A percentile compares a stretch with the other conserved stretches of the same genome.
Evolutionary conservation across 139 green algal species (phyloP).

Genomic region (Zygnema circumcarinatum): DNA sequence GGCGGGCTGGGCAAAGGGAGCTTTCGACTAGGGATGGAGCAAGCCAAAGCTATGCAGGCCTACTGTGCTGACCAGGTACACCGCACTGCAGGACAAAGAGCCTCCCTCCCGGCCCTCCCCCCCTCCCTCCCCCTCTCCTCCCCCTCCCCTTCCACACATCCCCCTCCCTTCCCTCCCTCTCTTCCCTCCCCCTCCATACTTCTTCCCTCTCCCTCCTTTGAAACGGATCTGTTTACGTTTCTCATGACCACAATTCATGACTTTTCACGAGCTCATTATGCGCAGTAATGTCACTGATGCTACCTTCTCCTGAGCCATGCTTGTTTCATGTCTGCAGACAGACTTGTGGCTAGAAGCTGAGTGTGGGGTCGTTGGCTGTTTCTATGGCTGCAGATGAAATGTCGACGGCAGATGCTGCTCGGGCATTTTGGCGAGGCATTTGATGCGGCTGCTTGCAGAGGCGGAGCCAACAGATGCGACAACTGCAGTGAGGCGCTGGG

Average conservation of each 20-base stretch:
- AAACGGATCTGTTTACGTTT: background rate
- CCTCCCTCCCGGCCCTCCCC: no score
- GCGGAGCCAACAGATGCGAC: slow-evolving; percentile 27
- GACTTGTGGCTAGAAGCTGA: background rate
- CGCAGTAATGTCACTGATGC: background rate
- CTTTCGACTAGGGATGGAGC: slow-evolving; percentile 38
- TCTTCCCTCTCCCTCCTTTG: background rate
- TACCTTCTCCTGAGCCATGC: background rate
- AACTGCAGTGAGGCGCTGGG: slow-evolving; percentile 25
- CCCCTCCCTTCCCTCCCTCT: background rate
- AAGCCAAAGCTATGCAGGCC: slow-evolving; percentile 37
- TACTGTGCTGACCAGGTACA: slow-evolving; percentile 51
- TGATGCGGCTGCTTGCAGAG: slow-evolving; percentile 17
- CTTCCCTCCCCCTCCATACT: background rate
- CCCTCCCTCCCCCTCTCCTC: no score
- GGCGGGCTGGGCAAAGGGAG: background rate
- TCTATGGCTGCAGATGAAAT: background rate
- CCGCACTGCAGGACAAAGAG: background rate
- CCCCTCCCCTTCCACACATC: background rate
- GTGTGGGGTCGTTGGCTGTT: background rate
- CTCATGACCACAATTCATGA: background rate
- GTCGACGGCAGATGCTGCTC: slow-evolving; percentile 46
- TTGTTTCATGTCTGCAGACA: background rate
- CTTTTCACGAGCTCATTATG: background rate
- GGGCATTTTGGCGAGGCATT: slow-evolving; percentile 48